Percentiles rank a stretch among this genome's conserved stretches.
Evolutionary conservation across 805 yeast genomes (phyloP).

Genomic region (Candida morakotiae): DNA sequence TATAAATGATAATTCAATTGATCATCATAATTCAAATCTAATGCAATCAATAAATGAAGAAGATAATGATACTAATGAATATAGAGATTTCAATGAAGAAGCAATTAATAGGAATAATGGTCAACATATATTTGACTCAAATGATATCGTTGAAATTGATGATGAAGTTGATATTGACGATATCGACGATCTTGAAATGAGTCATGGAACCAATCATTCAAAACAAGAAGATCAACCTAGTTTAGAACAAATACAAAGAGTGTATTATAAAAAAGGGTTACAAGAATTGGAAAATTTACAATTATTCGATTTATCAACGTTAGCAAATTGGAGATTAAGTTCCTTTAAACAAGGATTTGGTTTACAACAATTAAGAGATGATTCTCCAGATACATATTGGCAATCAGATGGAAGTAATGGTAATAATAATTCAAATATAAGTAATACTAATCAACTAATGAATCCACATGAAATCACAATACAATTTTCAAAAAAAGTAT

Average conservation of each 20-base stretch:
- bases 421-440: slow-evolving; percentile 64
- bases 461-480: slow-evolving; percentile 82
- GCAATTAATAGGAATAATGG: not conserved
- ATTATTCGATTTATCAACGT: slow-evolving; percentile 68
- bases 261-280: slow-evolving; percentile 43
- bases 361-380: slow-evolving; percentile 66
- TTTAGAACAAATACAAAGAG: slow-evolving; percentile 37
- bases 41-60: slow-evolving; percentile 7
- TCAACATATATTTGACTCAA: slow-evolving; percentile 4
- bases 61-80: not conserved
- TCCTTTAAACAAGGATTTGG: slow-evolving; percentile 73
- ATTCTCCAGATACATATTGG: slow-evolving; percentile 75
- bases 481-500: slow-evolving; percentile 74
- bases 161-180: slow-evolving; percentile 11
- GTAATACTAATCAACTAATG: slow-evolving; percentile 33
- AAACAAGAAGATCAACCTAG: slow-evolving; percentile 23
- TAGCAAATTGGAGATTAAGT: slow-evolving; percentile 83
- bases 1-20: slow-evolving; percentile 1
- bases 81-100: slow-evolving; percentile 3
- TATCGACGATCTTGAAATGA: slow-evolving; percentile 3
- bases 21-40: slow-evolving; percentile 1
- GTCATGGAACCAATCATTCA: slow-evolving; percentile 4
- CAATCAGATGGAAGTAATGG: slow-evolving; percentile 80
- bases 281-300: slow-evolving; percentile 55
- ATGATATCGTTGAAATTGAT: slow-evolving; percentile 11